Evolutionary conservation across 179 eudicot genomes (phyloP).

Genomic region (Silene noctiflora): DNA sequence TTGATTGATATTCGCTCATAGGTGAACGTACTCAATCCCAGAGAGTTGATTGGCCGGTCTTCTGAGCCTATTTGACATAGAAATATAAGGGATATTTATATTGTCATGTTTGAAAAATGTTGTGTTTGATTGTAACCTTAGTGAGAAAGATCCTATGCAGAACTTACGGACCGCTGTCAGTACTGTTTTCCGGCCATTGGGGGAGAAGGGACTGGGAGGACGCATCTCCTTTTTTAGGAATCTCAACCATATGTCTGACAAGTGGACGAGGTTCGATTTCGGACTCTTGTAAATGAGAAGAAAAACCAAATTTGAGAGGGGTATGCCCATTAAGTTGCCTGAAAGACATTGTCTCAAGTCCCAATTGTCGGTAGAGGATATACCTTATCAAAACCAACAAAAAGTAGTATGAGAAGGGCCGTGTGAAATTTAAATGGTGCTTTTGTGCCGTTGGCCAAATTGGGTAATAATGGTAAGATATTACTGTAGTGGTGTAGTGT

Average conservation of each 20-base stretch:
- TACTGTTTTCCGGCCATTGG: no score
- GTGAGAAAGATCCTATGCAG: background rate
- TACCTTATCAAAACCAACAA: no score
- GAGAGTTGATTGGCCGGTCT: background rate
- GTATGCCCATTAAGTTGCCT: no score
- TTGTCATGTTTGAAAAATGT: background rate
- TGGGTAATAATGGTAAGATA: no score
- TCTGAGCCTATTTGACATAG: background rate
- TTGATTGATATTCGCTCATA: conserved; percentile 5
- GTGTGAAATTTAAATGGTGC: background rate
- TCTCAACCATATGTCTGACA: no score
- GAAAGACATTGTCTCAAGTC: no score
- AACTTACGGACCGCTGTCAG: background rate
- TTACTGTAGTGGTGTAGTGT: no score
- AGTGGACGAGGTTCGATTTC: no score
- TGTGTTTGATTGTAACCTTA: background rate
- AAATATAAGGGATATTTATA: background rate
- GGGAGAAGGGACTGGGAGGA: background rate
- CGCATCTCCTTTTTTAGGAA: background rate
- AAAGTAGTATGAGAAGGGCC: no score
- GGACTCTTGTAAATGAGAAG: no score
- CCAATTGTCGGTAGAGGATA: no score
- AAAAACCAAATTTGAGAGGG: no score
- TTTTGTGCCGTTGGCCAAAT: background rate
- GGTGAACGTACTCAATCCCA: background rate